These are phyloP conservation scores for Lepidopterella palustris DNA, from an alignment of 495 filamentous ascomycete genomes.

Conservation along the genomic window DNA sequence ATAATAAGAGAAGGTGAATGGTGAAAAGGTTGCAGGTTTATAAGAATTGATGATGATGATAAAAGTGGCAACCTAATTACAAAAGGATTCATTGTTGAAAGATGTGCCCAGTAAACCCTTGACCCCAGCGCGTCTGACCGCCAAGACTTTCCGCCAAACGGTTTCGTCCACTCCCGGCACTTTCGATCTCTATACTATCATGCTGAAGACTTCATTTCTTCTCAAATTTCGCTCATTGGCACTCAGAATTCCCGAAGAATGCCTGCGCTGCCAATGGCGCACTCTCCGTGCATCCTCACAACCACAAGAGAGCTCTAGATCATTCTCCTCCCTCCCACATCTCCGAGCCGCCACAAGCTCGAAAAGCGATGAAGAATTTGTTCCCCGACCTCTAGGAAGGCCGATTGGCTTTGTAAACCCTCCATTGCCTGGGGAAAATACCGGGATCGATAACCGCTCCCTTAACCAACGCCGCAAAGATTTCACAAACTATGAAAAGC, in stretches of 20 bases:
- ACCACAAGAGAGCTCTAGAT: not conserved
- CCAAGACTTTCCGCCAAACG: too few species aligned
- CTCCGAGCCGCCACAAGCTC: slow-evolving; percentile 37
- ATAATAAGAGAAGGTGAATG: too few species aligned
- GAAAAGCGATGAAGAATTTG: slow-evolving; percentile 53
- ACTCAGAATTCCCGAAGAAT: slow-evolving; percentile 16
- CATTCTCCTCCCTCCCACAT: slow-evolving; percentile 19
- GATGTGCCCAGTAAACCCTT: too few species aligned
- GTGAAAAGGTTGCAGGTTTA: too few species aligned
- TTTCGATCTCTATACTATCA: not conserved
- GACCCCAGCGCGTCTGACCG: too few species aligned
- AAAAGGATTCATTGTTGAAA: too few species aligned
- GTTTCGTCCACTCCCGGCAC: too few species aligned
- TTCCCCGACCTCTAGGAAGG: slow-evolving; percentile 61
- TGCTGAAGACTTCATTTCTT: not conserved
- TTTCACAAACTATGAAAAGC: slow-evolving; percentile 77
- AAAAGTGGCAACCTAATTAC: too few species aligned
- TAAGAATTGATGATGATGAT: too few species aligned
- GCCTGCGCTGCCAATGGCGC: slow-evolving; percentile 45
- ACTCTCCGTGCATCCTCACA: slow-evolving; percentile 39
- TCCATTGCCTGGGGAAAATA: slow-evolving; percentile 71
- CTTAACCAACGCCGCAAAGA: slow-evolving; percentile 66
- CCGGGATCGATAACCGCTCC: slow-evolving; percentile 62
- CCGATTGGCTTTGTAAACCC: slow-evolving; percentile 75
- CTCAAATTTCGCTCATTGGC: not conserved